Base-by-base conservation (phyloP, 768 basidiomycete species). In the Ramaria rubella region DNA sequence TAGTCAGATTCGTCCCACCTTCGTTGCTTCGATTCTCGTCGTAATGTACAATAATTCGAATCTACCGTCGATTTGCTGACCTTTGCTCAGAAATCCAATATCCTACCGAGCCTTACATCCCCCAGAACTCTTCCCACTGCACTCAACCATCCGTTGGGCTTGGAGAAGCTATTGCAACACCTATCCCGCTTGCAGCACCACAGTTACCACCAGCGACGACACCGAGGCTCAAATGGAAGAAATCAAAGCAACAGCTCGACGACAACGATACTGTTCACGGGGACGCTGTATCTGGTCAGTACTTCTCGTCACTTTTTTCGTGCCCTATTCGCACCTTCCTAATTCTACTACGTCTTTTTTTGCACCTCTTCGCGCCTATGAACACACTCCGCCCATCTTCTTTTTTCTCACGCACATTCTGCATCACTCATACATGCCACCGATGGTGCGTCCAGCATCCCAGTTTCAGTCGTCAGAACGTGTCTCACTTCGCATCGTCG, bases 401-500 rank as follows among this genome's bases (percentile, higher is more conserved):
- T 56, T 48, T 33, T 45, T 33, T 17, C 33, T 19, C 43, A 33
- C 44, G 21, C n/a, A 5, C 19, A 21, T 56, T 21, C 29, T 17
- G 40, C 40, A n/a, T 42, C 40, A 42, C 40, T 42, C n/a, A 19
- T 19, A 42, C 49, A 51, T 36, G 15, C 15, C 30, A 5, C 49
- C n/a, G 31, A 56, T 45, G 45, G 29, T 44, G 17, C 31, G 7
- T 40, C 23, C 54, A 55, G 44, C 44, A 42, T 49, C 55, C 14
- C 43, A 23, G 19, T 83, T 75, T 70, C 83, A 84, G 71, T 55
- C 60, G 49, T 62, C 73, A 64, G 78, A 83, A 63, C 71, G 84
- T 58, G 80, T 74, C 55, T 81, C 82, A 64, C 67, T 83, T 67
- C 82, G 82, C 61, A 61, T 85, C 63, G 78, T 76, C 44, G 81